Evolutionary conservation across 129 eudicot species (phyloP), one percentile per base, ranked within the genome.

Genomic region (Escallonia herrerae): DNA sequence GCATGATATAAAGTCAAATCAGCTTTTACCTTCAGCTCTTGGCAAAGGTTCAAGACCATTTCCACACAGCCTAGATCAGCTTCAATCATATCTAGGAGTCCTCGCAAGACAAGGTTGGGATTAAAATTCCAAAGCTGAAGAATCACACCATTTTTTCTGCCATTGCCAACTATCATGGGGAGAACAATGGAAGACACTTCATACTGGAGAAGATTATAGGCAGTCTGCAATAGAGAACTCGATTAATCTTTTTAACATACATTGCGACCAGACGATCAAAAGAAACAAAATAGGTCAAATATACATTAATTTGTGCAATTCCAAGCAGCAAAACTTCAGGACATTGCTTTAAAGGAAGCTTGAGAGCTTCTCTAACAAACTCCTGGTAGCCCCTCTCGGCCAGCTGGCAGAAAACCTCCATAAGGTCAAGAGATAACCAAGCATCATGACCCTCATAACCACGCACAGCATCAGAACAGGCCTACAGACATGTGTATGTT

Each of bases 361-460:
- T 89, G 37, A 93, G 93, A 67, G 89, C 71, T n/a, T 67, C 77
- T 56, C 86, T 83, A 58, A 93, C 86, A 61, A 83, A 58, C 63
- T 66, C 74, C 48, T 91, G 95, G 86, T 79, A 83, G 33, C 99
- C 99, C 76, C 82, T 93, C 77, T 93, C 99, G 61, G 96, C 91
- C 60, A 93, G 81, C 72, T 77, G 93, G 74, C 99, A 93, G 69
- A 93, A 68, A 49, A 93, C 84, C 76, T 89, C 95, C 78, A 93
- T 68, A 59, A 93, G 96, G 64, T 86, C 99, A 10, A 79, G 87
- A 66, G 93, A 86, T 66, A 73, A 69, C 99, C 99, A 93, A 47
- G 95, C 96, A 74, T 87, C 90, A 78, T 82, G 86, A 74, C 78
- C 72, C 74, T 85, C 83, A 48, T 72, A 81, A 46, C 77, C 80